These are phyloP conservation scores for Chalaropsis thielavioides DNA, from an alignment of 2,329 filamentous ascomycete genomes.

Conservation along the genomic window DNA sequence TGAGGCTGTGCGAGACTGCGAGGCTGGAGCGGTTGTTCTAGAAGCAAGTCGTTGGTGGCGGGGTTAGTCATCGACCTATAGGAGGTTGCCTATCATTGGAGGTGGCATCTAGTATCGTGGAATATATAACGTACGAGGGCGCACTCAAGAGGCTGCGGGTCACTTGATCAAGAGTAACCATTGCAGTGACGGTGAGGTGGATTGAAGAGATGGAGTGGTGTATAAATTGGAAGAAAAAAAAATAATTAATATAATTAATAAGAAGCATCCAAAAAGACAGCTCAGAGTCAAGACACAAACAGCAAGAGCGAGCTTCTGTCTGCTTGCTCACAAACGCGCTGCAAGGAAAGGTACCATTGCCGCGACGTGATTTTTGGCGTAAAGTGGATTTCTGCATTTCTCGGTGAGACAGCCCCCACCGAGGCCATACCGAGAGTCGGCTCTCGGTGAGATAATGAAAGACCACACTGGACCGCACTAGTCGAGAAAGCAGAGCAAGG, in stretches of 20 bases:
- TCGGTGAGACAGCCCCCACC: neutral
- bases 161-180: constrained; percentile 27
- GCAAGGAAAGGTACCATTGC: neutral
- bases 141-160: constrained; percentile 25
- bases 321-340: neutral
- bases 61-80: neutral
- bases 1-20: constrained; percentile 24
- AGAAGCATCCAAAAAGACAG: neutral
- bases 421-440: neutral
- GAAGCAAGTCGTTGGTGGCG: neutral
- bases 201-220: neutral
- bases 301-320: neutral
- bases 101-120: constrained; percentile 20
- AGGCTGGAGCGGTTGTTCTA: neutral
- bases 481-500: neutral
- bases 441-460: neutral
- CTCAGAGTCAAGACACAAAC: neutral
- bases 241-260: neutral
- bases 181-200: constrained; percentile 18
- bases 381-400: constrained; percentile 1
- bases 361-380: neutral
- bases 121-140: constrained; percentile 23
- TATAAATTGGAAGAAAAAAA: neutral
- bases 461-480: neutral
- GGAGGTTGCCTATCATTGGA: neutral